These are phyloP conservation scores for Irpex sp. DNA, from an alignment of 1,284 basidiomycete species.

Conservation along the genomic window DNA sequence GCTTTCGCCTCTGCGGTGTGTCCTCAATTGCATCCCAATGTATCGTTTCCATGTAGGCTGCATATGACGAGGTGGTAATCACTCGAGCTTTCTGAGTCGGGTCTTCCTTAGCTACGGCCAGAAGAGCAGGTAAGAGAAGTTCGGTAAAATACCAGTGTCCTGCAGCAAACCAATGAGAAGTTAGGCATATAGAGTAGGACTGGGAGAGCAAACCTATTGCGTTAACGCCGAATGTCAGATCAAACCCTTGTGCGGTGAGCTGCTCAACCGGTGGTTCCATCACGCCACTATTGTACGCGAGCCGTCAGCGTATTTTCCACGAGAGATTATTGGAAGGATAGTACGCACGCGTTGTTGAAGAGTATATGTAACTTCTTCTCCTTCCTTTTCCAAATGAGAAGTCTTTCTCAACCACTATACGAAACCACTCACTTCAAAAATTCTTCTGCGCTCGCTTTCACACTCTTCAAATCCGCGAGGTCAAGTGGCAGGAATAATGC, in stretches of 20 bases:
- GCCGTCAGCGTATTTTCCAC: no score
- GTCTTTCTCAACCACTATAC: neutral
- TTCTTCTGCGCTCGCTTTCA: conserved; percentile 37
- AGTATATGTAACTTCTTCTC: conserved; percentile 47
- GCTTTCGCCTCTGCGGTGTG: conserved; percentile 16
- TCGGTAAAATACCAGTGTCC: conserved; percentile 44
- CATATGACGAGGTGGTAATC: conserved; percentile 40
- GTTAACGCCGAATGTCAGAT: conserved; percentile 44
- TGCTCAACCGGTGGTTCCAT: conserved; percentile 12
- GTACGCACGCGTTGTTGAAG: conserved; percentile 47
- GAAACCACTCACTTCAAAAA: conserved; percentile 28
- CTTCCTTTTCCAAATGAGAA: conserved; percentile 27
- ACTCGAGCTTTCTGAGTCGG: conserved; percentile 42
- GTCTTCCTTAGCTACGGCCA: conserved; percentile 31
- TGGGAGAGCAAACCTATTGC: conserved; percentile 30
- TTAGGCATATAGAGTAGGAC: no score
- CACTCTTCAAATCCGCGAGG: conserved; percentile 38
- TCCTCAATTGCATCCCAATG: conserved; percentile 19
- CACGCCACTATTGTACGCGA: neutral
- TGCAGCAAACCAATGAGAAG: no score
- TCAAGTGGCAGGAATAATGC: conserved; percentile 43
- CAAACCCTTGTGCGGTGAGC: conserved; percentile 38
- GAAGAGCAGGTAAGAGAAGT: conserved; percentile 46
- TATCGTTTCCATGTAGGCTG: neutral
- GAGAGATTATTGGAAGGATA: no score